phyloP scores from a whole-genome alignment of 1,284 basidiomycete genomes.

The Xerocomus amazonicus region DNA sequence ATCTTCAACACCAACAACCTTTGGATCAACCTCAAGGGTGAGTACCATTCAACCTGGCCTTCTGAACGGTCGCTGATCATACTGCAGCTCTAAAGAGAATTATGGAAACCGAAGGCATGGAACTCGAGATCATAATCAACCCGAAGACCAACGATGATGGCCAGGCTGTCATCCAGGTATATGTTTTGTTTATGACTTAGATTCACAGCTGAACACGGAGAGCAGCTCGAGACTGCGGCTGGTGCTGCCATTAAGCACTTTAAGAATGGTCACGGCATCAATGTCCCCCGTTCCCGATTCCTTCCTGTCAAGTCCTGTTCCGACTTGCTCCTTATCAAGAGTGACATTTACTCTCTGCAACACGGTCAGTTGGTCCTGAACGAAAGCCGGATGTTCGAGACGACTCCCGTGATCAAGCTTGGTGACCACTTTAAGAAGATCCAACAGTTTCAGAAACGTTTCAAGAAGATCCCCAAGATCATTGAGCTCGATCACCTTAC shows the following conservation, averaged over 20 bases:
- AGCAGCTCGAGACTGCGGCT: constrained; percentile 93
- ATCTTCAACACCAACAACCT: constrained; percentile 98
- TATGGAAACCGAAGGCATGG: constrained; percentile 90
- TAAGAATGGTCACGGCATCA: constrained; percentile 92
- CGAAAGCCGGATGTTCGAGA: constrained; percentile 86
- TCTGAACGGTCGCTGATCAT: constrained; percentile 3
- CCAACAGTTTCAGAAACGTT: constrained; percentile 94
- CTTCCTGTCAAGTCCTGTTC: constrained; percentile 93
- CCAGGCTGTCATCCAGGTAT: constrained; percentile 75
- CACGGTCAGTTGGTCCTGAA: constrained; percentile 96
- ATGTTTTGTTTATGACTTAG: background rate
- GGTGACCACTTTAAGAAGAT: constrained; percentile 95
- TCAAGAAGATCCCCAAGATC: constrained; percentile 96
- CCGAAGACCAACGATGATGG: constrained; percentile 89
- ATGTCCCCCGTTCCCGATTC: constrained; percentile 97
- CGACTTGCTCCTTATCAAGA: constrained; percentile 93
- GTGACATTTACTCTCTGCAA: constrained; percentile 92
- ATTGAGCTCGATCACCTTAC: constrained; percentile 95
- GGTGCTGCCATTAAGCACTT: constrained; percentile 99
- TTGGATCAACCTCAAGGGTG: constrained; percentile 89
- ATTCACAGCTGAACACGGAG: constrained; percentile 22
- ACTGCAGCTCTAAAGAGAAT: constrained; percentile 83
- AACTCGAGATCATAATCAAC: constrained; percentile 93
- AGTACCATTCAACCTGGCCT: constrained; percentile 1
- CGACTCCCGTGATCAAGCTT: constrained; percentile 96